Percentiles rank a stretch among this genome's conserved stretches.
Evolutionary conservation across 2,329 filamentous ascomycete species (phyloP).

Genomic region (Ascochyta rabiei): DNA sequence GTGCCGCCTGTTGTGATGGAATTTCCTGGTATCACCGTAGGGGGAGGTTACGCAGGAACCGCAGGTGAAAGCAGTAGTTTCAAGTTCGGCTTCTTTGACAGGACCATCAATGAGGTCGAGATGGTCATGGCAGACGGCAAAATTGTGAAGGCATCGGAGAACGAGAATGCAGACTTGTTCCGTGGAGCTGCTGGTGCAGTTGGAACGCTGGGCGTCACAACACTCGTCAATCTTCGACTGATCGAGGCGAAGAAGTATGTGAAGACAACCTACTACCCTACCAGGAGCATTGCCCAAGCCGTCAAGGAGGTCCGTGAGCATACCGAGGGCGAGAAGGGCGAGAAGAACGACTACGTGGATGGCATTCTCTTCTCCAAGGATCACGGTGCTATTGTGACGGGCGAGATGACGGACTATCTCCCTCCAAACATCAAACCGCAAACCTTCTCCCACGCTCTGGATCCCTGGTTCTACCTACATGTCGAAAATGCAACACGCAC

Average conservation of each 20-base stretch:
- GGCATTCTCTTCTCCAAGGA: slow-evolving; percentile 56
- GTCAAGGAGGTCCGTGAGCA: slow-evolving; percentile 49
- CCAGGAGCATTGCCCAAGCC: slow-evolving; percentile 50
- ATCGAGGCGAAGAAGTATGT: slow-evolving; percentile 56
- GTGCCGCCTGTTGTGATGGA: slow-evolving; percentile 73
- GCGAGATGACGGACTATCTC: slow-evolving; percentile 50
- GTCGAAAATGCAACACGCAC: slow-evolving; percentile 48
- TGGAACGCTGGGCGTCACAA: slow-evolving; percentile 71
- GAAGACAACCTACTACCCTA: slow-evolving; percentile 56
- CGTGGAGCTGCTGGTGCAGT: slow-evolving; percentile 68
- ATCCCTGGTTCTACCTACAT: slow-evolving; percentile 61
- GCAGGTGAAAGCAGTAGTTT: slow-evolving; percentile 74
- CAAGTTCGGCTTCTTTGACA: slow-evolving; percentile 70
- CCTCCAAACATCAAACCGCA: slow-evolving; percentile 36
- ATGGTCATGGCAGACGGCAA: slow-evolving; percentile 68
- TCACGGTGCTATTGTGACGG: slow-evolving; percentile 53
- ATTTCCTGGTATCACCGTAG: slow-evolving; percentile 74
- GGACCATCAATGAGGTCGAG: slow-evolving; percentile 66
- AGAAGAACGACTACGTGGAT: slow-evolving; percentile 55
- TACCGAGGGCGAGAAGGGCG: slow-evolving; percentile 42
- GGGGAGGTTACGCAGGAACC: slow-evolving; percentile 71
- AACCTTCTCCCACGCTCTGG: slow-evolving; percentile 52
- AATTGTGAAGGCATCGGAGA: slow-evolving; percentile 60
- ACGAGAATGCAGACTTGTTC: slow-evolving; percentile 65
- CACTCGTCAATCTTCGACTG: slow-evolving; percentile 59